Evolutionary conservation across 225 moss, liverwort and hornwort species (phyloP).

Genomic region (Thuidium tamariscinum): DNA sequence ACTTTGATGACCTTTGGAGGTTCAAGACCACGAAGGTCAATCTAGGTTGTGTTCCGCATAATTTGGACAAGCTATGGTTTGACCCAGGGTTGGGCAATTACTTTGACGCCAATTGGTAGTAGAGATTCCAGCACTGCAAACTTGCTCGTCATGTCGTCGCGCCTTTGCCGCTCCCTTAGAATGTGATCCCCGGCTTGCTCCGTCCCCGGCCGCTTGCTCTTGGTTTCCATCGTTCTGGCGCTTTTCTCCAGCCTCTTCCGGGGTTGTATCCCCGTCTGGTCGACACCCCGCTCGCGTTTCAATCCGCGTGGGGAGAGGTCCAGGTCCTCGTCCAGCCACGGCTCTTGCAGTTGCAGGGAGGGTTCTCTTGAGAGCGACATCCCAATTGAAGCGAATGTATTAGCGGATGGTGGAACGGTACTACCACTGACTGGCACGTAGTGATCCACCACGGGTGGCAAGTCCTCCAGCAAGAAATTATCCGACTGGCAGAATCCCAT

Average conservation of each 20-base stretch:
- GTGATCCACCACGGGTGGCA: background rate
- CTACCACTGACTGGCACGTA: background rate
- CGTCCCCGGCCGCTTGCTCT: slow-evolving; percentile 4
- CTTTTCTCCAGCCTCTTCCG: slow-evolving; percentile 9
- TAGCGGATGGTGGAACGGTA: background rate
- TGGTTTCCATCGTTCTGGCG: background rate
- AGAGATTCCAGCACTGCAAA: slow-evolving; percentile 37
- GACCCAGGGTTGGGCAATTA: background rate
- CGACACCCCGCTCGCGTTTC: slow-evolving; percentile 3
- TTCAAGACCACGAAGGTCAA: background rate
- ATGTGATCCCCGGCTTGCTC: slow-evolving; percentile 49
- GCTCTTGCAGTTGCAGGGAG: background rate
- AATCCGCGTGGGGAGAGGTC: background rate
- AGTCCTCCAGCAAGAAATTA: slow-evolving; percentile 7
- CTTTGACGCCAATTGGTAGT: slow-evolving; percentile 37
- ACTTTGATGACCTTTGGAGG: background rate
- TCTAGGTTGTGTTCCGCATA: background rate
- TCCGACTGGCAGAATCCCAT: slow-evolving; percentile 24
- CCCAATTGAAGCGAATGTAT: background rate
- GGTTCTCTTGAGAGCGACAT: background rate
- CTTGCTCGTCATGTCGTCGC: slow-evolving; percentile 54
- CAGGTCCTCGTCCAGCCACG: slow-evolving; percentile 1
- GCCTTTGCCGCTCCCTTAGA: slow-evolving; percentile 36
- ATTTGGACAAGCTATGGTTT: background rate
- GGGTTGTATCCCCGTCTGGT: background rate